Conservation (phyloP, 148 eudicot species). For the Rhododendron ovatum region DNA sequence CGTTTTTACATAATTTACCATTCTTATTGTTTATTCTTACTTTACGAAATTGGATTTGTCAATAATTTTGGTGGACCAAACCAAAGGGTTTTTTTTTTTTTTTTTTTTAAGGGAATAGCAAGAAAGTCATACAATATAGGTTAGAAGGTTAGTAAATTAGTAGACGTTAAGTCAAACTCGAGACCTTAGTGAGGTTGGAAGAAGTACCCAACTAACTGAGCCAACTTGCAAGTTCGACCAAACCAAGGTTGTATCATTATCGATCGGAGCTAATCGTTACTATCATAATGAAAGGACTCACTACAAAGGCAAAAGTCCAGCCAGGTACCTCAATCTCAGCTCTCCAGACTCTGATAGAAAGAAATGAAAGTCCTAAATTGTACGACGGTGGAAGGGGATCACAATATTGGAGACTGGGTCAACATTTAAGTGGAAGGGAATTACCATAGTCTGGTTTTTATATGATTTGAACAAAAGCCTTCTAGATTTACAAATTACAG, state of each 20-base stretch:
- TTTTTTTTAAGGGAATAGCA: too few species aligned
- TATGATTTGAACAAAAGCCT: neutral
- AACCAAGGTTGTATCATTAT: neutral
- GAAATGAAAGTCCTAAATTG: neutral
- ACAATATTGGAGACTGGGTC: neutral
- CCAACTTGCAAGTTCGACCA: too few species aligned
- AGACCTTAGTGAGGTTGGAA: neutral
- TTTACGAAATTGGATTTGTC: neutral
- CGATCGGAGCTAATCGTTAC: neutral
- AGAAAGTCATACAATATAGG: too few species aligned
- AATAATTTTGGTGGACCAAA: too few species aligned
- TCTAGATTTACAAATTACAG: neutral
- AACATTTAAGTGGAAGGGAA: neutral
- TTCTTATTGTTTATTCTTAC: neutral
- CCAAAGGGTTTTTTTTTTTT: too few species aligned
- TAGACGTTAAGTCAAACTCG: neutral
- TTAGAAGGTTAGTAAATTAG: neutral
- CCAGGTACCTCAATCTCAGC: neutral
- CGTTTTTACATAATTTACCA: neutral
- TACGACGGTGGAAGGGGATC: neutral
- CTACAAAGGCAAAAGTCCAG: neutral
- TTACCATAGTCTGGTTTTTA: neutral
- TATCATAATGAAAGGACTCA: neutral
- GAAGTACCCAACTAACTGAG: neutral
- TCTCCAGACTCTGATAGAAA: neutral